Evolutionary conservation across 2,329 filamentous ascomycete genomes (phyloP).

Genomic region (Ophiostoma populinum): DNA sequence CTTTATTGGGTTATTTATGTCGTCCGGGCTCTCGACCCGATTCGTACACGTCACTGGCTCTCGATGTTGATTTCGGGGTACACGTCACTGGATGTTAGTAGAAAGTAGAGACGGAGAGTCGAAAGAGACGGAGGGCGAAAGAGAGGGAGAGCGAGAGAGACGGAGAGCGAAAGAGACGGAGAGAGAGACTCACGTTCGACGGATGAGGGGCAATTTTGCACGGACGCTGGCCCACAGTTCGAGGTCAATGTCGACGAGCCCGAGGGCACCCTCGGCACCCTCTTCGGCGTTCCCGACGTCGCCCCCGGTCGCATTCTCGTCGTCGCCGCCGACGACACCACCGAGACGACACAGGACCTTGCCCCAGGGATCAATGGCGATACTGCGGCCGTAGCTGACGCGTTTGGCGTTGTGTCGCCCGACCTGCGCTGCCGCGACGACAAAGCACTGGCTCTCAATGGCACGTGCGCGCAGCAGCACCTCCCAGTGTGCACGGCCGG

Average conservation of each 20-base stretch:
- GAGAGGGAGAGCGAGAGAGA: no score
- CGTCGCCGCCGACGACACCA: slow-evolving; percentile 28
- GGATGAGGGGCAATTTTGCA: slow-evolving; percentile 32
- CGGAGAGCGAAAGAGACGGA: no score
- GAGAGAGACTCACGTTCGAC: slow-evolving; percentile 30
- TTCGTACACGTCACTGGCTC: no score
- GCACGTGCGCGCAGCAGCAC: slow-evolving; percentile 60
- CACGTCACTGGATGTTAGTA: no score
- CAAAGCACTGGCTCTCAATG: slow-evolving; percentile 77
- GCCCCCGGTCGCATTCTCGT: slow-evolving; percentile 14
- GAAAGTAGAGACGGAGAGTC: no score
- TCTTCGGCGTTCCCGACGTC: slow-evolving; percentile 13
- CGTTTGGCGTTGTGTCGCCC: slow-evolving; percentile 46
- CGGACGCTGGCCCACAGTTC: slow-evolving; percentile 29
- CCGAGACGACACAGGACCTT: slow-evolving; percentile 48
- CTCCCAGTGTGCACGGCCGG: slow-evolving; percentile 76
- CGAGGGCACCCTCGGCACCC: slow-evolving; percentile 28
- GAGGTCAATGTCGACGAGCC: slow-evolving; percentile 36
- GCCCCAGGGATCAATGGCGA: slow-evolving; percentile 82
- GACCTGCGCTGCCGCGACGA: slow-evolving; percentile 71
- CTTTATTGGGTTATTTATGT: no score
- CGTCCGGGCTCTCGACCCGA: no score
- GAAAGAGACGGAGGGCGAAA: no score
- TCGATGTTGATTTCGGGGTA: no score
- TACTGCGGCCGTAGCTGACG: slow-evolving; percentile 68